Conservation (phyloP, 768 basidiomycete species). For the Xerocomellus dryophilus region DNA sequence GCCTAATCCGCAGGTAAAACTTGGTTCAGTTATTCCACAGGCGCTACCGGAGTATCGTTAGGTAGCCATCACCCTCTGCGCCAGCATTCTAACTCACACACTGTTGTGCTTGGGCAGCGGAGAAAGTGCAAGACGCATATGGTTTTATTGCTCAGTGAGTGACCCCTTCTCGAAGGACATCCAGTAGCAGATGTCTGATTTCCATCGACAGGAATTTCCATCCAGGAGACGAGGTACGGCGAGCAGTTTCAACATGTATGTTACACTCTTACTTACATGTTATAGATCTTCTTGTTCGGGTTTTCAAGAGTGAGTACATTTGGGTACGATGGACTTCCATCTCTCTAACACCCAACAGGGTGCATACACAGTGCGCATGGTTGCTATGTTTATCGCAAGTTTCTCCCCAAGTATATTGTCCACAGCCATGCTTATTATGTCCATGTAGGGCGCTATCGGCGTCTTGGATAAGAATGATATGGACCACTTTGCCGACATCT, state of each 20-base stretch:
- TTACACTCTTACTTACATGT: slow-evolving; percentile 4
- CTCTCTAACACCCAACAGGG: slow-evolving; percentile 42
- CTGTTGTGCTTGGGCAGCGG: slow-evolving; percentile 39
- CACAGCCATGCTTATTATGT: not conserved
- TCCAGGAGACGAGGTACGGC: slow-evolving; percentile 65
- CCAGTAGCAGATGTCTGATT: not conserved
- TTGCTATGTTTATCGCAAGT: slow-evolving; percentile 51
- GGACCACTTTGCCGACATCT: slow-evolving; percentile 68
- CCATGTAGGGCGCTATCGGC: slow-evolving; percentile 60
- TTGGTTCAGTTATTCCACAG: slow-evolving; percentile 35
- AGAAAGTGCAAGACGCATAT: slow-evolving; percentile 76
- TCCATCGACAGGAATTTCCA: slow-evolving; percentile 53
- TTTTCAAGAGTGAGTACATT: slow-evolving; percentile 58
- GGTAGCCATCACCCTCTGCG: slow-evolving; percentile 36
- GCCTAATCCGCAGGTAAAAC: not conserved
- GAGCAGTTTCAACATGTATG: not conserved
- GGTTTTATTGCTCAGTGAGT: slow-evolving; percentile 78
- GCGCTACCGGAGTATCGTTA: slow-evolving; percentile 59
- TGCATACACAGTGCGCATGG: slow-evolving; percentile 74
- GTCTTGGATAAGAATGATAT: slow-evolving; percentile 68
- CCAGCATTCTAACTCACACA: slow-evolving; percentile 1
- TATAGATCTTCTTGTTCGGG: slow-evolving; percentile 72
- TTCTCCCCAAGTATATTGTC: not conserved
- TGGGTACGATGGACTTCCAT: not conserved
- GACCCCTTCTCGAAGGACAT: not conserved